Conservation (phyloP, 2,329 filamentous ascomycete species). For the Fusarium sp. region DNA sequence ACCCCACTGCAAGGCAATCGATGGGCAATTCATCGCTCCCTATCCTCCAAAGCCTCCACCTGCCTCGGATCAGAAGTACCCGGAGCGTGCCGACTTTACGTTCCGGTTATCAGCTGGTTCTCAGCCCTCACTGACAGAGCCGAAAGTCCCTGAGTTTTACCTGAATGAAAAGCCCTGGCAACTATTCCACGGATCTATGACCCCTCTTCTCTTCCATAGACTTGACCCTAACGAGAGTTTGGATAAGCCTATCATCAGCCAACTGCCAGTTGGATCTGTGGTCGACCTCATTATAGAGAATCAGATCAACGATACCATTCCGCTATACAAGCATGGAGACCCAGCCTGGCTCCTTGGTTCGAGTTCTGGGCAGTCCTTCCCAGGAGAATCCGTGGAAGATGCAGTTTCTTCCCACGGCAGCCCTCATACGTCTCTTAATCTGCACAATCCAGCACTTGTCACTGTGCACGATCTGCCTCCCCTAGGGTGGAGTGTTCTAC, state of each 20-base stretch:
- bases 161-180: slow-evolving; percentile 14
- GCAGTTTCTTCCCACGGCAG: background rate
- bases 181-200: slow-evolving; percentile 13
- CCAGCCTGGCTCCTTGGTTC: slow-evolving; percentile 3
- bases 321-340: slow-evolving; percentile 7
- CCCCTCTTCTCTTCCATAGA: slow-evolving; percentile 7
- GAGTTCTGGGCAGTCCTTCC: background rate
- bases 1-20: background rate
- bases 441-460: background rate
- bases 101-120: background rate
- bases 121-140: background rate
- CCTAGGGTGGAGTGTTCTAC: background rate
- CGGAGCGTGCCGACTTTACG: background rate
- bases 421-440: background rate
- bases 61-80: background rate
- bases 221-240: background rate
- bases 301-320: slow-evolving; percentile 9
- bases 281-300: slow-evolving; percentile 11
- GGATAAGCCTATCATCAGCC: slow-evolving; percentile 1
- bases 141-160: background rate
- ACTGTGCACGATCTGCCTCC: background rate
- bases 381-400: background rate
- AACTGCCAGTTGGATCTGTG: slow-evolving; percentile 1
- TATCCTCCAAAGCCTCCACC: background rate
- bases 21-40: background rate